Evolutionary conservation across 179 eudicot genomes (phyloP).

Genomic region (Silene noctiflora): DNA sequence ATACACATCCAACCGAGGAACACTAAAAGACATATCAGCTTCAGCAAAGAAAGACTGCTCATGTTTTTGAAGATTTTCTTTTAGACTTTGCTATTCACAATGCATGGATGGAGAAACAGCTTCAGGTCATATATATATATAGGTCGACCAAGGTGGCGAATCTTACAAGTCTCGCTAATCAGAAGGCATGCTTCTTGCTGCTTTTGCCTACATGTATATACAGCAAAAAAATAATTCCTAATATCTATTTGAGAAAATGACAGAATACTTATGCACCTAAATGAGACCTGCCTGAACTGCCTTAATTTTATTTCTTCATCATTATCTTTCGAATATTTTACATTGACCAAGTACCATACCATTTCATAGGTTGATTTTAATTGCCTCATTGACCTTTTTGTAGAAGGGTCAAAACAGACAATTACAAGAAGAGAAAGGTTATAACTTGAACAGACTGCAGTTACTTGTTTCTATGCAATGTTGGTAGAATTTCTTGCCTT

Average conservation of each 20-base stretch:
- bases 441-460: too few species aligned
- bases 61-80: constrained; percentile 7
- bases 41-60: constrained; percentile 28
- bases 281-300: neutral
- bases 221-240: neutral
- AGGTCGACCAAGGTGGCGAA: neutral
- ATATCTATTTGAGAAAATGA: neutral
- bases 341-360: neutral
- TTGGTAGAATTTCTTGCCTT: too few species aligned
- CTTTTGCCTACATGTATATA: constrained; percentile 18
- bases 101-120: neutral
- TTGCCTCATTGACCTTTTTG: too few species aligned
- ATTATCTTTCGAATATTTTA: constrained; percentile 1
- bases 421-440: too few species aligned
- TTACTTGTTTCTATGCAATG: too few species aligned
- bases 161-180: constrained; percentile 9
- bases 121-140: constrained; percentile 13
- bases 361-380: too few species aligned
- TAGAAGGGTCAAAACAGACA: too few species aligned
- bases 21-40: constrained; percentile 26
- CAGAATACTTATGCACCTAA: constrained; percentile 12
- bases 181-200: constrained; percentile 42
- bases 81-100: neutral
- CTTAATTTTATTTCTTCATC: neutral
- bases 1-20: constrained; percentile 45